Evolutionary conservation across 1,139 yeast genomes (phyloP), one percentile per base, ranked within the genome.

Genomic region (Blastobotrys illinoisensis): DNA sequence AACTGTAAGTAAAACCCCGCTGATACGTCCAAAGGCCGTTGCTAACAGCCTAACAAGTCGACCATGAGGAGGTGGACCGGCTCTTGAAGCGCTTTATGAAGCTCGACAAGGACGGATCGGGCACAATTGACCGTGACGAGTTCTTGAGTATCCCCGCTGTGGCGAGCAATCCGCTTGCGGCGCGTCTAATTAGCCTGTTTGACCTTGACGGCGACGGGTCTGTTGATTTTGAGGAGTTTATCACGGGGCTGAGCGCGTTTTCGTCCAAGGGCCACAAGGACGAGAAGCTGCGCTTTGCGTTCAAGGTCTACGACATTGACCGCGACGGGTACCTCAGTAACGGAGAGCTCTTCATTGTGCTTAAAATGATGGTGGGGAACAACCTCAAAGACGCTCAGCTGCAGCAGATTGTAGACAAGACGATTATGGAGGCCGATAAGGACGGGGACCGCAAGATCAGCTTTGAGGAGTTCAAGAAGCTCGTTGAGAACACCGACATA

Each of bases 331-430:
- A 70, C 67, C 88, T 95, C 48, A 91, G 97, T 3, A 93, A 93
- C 67, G 99, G 99, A 20, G 99, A 95, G 71, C 73, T 95, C 56
- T 95, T 86, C 67, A 79, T 93, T 50, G 98, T 95, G 47, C 78
- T 95, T 75, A 88, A 93, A 71, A 88, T 89, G 83, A 95, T 95
- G 99, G 99, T 93, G 45, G 99, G 98, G 2, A 86, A 83, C 64
- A 91, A 93, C 66, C 74, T 95, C 56, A 86, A 84, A 60, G 96
- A 88, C 57, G 84, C 81, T 44, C 97, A 93, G 66, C 76, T 95
- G 59, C 99, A 95, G 70, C 99, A 93, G 70, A 82, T 91, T 56
- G 97, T 91, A 14, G 99, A 95, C 69, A 83, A 95, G 71, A 90
- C 99, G 0, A 89, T 95, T 63, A 84, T 90, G 85, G 98, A 93